A percentile compares a stretch with the other conserved stretches of the same genome.
phyloP scores from a whole-genome alignment of 805 yeast species.

The Schwanniomyces vanrijiae region DNA sequence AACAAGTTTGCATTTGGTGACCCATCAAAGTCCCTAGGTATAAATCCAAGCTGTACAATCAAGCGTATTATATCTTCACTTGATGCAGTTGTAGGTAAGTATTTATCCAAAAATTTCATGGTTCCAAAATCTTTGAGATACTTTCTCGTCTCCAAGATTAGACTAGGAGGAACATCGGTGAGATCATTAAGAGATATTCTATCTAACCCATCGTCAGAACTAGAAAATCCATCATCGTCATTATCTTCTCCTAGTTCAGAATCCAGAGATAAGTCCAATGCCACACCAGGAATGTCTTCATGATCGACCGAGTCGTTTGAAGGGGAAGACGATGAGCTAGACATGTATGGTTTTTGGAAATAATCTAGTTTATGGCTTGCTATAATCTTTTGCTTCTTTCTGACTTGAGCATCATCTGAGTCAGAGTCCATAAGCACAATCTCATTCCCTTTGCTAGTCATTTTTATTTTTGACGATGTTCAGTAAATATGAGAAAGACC shows the following conservation, averaged over 20 bases:
- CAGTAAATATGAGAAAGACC: neutral
- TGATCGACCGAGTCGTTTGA: neutral
- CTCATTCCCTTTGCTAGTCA: conserved; percentile 12
- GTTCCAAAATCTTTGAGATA: conserved; percentile 62
- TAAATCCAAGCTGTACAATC: conserved; percentile 65
- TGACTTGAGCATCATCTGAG: conserved; percentile 7
- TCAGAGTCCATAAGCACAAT: conserved; percentile 28
- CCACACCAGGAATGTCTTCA: neutral
- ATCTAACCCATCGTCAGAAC: conserved; percentile 8
- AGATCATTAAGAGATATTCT: conserved; percentile 6
- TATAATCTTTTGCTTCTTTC: conserved; percentile 6
- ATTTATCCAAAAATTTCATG: conserved; percentile 56
- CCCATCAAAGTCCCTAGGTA: conserved; percentile 29
- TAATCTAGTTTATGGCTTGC: neutral
- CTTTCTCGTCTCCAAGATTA: conserved; percentile 29
- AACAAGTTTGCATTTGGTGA: conserved; percentile 35
- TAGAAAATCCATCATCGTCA: neutral
- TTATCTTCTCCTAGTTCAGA: neutral
- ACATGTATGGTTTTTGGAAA: conserved; percentile 4
- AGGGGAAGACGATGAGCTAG: neutral
- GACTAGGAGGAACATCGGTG: conserved; percentile 8
- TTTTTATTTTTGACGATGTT: neutral
- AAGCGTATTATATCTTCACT: conserved; percentile 56
- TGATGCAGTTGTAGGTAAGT: conserved; percentile 60
- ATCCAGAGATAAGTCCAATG: conserved; percentile 4